A percentile compares a stretch with the other conserved stretches of the same genome.
Conservation (phyloP, 805 yeast genomes). For the Blastobotrys chiropterorum region DNA sequence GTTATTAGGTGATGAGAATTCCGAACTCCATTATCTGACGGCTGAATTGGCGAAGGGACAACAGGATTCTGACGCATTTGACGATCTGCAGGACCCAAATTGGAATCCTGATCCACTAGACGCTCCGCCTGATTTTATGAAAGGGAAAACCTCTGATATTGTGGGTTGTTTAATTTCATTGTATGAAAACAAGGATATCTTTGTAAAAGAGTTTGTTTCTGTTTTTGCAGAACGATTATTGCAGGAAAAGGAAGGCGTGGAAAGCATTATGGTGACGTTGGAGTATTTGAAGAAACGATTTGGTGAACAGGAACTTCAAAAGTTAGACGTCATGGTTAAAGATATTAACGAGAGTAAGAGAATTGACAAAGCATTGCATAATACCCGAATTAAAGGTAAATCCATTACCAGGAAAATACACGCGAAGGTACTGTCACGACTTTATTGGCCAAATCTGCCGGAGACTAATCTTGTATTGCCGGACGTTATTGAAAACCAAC, state of each 20-base stretch:
- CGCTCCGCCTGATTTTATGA: slow-evolving; percentile 78
- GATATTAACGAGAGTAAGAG: slow-evolving; percentile 57
- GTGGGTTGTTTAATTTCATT: slow-evolving; percentile 67
- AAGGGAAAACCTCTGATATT: slow-evolving; percentile 51
- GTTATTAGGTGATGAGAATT: slow-evolving; percentile 42
- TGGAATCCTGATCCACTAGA: slow-evolving; percentile 89
- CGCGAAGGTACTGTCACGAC: slow-evolving; percentile 62
- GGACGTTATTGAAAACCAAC: slow-evolving; percentile 30
- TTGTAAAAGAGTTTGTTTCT: slow-evolving; percentile 57
- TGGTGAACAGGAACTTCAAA: slow-evolving; percentile 58
- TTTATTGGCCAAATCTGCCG: slow-evolving; percentile 71
- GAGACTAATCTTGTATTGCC: slow-evolving; percentile 47
- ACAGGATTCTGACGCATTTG: slow-evolving; percentile 26
- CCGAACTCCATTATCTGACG: slow-evolving; percentile 47
- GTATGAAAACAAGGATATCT: slow-evolving; percentile 60
- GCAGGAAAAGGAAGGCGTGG: slow-evolving; percentile 27
- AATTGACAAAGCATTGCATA: slow-evolving; percentile 37
- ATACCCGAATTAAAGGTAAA: slow-evolving; percentile 5
- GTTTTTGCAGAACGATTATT: slow-evolving; percentile 56
- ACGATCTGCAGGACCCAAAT: slow-evolving; percentile 40
- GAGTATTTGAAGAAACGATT: slow-evolving; percentile 54
- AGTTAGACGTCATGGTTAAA: slow-evolving; percentile 76
- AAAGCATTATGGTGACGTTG: slow-evolving; percentile 37
- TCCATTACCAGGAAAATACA: slow-evolving; percentile 32
- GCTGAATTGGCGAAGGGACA: slow-evolving; percentile 38